phyloP scores from a whole-genome alignment of 2,329 filamentous ascomycete genomes.

The Colletotrichum karsti region DNA sequence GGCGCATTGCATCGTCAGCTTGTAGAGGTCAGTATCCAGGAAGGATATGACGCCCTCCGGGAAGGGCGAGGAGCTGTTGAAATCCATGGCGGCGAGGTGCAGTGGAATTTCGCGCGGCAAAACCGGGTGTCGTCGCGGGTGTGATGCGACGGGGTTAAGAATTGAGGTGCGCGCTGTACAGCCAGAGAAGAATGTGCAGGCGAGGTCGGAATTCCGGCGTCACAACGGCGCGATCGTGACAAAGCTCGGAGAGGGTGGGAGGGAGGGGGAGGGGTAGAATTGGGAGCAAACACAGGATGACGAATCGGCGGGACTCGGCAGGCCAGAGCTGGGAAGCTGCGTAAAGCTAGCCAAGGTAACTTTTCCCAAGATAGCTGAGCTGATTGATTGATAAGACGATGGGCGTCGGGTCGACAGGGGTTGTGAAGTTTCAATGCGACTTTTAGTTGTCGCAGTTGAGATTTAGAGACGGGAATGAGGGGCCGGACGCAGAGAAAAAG shows the following conservation, averaged over 20 bases:
- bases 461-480: constrained; percentile 9
- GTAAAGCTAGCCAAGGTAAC: neutral
- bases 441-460: constrained; percentile 15
- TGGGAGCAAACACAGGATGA: constrained; percentile 9
- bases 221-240: constrained; percentile 19
- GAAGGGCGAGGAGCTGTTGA: constrained; percentile 71
- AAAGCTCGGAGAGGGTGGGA: constrained; percentile 16
- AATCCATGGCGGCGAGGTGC: constrained; percentile 58
- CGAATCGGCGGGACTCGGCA: constrained; percentile 21
- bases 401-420: constrained; percentile 5
- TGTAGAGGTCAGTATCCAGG: constrained; percentile 88
- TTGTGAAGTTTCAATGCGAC: constrained; percentile 13
- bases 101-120: neutral
- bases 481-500: neutral
- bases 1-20: constrained; percentile 98
- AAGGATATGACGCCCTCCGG: constrained; percentile 85
- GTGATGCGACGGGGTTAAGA: neutral
- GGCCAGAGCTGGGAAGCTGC: neutral
- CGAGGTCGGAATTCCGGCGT: constrained; percentile 6
- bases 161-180: neutral
- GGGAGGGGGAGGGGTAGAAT: constrained; percentile 15
- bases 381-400: constrained; percentile 18
- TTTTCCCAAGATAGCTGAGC: neutral
- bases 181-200: constrained; percentile 14
- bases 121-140: neutral